Conservation (phyloP, 139 green algal genomes). For the Astrephomene gubernaculifera region DNA sequence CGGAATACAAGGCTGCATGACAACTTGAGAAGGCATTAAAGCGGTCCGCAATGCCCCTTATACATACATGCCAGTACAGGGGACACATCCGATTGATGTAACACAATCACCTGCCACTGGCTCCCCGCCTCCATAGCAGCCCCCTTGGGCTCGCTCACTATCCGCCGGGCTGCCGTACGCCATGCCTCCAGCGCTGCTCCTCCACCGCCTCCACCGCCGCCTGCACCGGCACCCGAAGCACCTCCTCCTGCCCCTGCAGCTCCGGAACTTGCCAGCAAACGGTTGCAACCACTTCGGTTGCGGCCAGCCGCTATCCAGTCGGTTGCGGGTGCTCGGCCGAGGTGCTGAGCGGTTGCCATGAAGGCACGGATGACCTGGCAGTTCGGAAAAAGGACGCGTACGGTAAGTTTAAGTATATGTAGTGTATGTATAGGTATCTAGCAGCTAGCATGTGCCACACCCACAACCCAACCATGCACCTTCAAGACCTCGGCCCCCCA, state of each 20-base stretch:
- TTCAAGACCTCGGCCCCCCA: no score
- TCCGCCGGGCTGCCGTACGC: background rate
- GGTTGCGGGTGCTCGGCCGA: background rate
- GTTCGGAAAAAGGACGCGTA: no score
- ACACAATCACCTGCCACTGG: slow-evolving; percentile 38
- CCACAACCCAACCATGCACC: no score
- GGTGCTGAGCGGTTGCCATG: slow-evolving; percentile 15
- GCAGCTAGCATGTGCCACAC: no score
- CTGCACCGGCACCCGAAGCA: background rate
- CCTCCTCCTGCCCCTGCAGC: background rate
- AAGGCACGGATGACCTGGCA: slow-evolving; percentile 27
- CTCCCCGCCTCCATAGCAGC: slow-evolving; percentile 31
- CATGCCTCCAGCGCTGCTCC: background rate
- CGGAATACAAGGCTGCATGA: no score
- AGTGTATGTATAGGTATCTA: no score
- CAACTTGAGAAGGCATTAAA: no score
- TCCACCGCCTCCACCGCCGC: background rate
- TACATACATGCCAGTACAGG: no score
- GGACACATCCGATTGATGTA: no score
- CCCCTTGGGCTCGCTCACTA: slow-evolving; percentile 43
- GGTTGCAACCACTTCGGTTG: background rate
- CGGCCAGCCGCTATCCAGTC: slow-evolving; percentile 20
- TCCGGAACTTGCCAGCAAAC: background rate
- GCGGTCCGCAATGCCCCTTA: no score
- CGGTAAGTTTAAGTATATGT: no score